Percentiles rank a stretch among this genome's conserved stretches.
These are phyloP conservation scores for Hymenotorrendiella dingleyae DNA, from an alignment of 2,329 filamentous ascomycete genomes.

Conservation along the genomic window DNA sequence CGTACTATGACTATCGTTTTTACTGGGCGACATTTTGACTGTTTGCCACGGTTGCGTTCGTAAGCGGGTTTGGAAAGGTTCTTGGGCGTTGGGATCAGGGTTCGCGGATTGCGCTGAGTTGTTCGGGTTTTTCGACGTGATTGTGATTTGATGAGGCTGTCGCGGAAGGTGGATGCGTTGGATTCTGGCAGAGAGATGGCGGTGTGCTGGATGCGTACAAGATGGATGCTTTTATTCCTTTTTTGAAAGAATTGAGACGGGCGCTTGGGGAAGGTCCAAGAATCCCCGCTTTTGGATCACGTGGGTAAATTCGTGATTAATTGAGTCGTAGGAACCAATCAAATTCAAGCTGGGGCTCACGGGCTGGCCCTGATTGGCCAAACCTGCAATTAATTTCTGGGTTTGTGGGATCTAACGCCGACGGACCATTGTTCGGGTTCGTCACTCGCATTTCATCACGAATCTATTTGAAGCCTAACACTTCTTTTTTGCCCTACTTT, in stretches of 20 bases:
- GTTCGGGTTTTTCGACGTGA: conserved; percentile 6
- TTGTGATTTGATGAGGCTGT: conserved; percentile 11
- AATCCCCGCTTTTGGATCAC: conserved; percentile 9
- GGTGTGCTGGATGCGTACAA: not conserved
- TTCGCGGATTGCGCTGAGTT: not conserved
- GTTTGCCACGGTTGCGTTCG: conserved; percentile 30
- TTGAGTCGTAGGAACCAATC: too few relatives aligned
- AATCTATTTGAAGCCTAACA: too few relatives aligned
- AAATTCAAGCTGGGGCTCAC: not conserved
- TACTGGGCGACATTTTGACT: conserved; percentile 30
- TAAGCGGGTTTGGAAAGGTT: conserved; percentile 3
- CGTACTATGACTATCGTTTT: conserved; percentile 48
- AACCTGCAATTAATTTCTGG: too few relatives aligned
- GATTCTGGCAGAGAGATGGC: conserved; percentile 2
- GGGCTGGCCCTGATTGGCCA: not conserved
- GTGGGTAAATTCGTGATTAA: too few relatives aligned
- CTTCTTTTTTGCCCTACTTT: too few relatives aligned
- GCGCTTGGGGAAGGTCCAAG: not conserved
- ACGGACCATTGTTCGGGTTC: too few relatives aligned
- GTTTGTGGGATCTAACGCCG: too few relatives aligned
- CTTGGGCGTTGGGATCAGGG: conserved; percentile 4
- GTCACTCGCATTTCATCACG: too few relatives aligned
- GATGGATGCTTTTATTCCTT: not conserved
- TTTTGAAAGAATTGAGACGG: not conserved
- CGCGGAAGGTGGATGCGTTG: conserved; percentile 9